phyloP scores from a whole-genome alignment of 2,329 filamentous ascomycete species.

The Trichoderma sp. region DNA sequence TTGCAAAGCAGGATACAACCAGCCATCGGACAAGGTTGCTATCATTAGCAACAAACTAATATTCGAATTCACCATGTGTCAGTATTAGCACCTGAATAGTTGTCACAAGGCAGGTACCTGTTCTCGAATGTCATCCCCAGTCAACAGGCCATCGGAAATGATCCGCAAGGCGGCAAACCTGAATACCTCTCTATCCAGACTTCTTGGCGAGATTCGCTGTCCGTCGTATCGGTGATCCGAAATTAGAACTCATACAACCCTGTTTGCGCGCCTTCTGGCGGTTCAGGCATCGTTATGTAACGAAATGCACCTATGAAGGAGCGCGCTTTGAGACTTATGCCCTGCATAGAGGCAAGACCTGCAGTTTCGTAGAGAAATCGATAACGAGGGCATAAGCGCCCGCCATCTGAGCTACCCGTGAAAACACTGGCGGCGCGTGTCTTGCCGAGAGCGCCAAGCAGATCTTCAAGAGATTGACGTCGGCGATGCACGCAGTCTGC shows the following conservation, averaged over 20 bases:
- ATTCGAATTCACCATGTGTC: not conserved
- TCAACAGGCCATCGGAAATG: slow-evolving; percentile 19
- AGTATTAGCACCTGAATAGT: not conserved
- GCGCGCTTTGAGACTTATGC: not conserved
- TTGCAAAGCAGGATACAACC: not conserved
- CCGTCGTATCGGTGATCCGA: slow-evolving; percentile 23
- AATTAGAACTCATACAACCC: slow-evolving; percentile 24
- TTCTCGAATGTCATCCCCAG: not conserved
- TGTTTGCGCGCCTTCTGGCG: not conserved
- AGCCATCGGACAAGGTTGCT: not conserved
- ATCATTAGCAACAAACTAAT: slow-evolving; percentile 4
- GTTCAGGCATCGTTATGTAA: slow-evolving; percentile 13
- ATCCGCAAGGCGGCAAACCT: slow-evolving; percentile 12
- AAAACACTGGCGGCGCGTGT: not conserved
- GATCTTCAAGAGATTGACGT: not conserved
- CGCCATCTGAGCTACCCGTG: slow-evolving; percentile 4
- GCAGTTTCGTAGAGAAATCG: not conserved
- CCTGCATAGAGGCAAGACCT: slow-evolving; percentile 18
- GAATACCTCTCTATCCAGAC: slow-evolving; percentile 6
- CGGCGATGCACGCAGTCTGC: not conserved
- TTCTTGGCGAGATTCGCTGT: slow-evolving; percentile 19
- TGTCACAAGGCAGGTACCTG: not conserved
- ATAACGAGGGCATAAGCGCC: slow-evolving; percentile 15
- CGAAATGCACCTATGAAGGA: not conserved
- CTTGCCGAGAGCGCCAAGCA: slow-evolving; percentile 7